phyloP scores from a whole-genome alignment of 2,329 filamentous ascomycete genomes.

The Colletotrichum sp. region DNA sequence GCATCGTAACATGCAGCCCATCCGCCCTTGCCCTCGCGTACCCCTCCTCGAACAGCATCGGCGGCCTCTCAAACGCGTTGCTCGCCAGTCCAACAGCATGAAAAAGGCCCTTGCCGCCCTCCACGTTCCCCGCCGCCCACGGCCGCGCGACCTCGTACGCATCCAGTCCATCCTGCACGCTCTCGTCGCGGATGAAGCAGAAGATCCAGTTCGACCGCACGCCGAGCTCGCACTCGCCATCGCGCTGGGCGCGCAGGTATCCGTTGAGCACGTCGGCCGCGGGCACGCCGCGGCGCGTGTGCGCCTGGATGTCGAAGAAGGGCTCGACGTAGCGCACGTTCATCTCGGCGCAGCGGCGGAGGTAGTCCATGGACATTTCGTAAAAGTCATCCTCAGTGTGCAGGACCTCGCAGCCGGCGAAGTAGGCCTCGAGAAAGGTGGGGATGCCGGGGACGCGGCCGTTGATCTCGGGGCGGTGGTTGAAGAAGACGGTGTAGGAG shows the following conservation, averaged over 20 bases:
- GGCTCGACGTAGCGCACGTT: constrained; percentile 78
- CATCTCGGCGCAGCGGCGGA: constrained; percentile 66
- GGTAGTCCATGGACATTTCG: constrained; percentile 74
- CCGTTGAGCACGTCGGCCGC: constrained; percentile 70
- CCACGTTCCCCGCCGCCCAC: constrained; percentile 33
- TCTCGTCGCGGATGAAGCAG: constrained; percentile 47
- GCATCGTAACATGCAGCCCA: constrained; percentile 50
- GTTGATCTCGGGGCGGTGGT: constrained; percentile 42
- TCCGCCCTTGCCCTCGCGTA: constrained; percentile 41
- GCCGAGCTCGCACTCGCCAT: constrained; percentile 29
- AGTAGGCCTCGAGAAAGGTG: constrained; percentile 77
- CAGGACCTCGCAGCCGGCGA: constrained; percentile 75
- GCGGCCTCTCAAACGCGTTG: constrained; percentile 51
- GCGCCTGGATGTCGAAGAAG: constrained; percentile 83
- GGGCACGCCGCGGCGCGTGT: constrained; percentile 65
- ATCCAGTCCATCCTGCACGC: constrained; percentile 39
- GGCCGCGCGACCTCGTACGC: constrained; percentile 42
- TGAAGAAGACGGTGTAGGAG: constrained; percentile 59
- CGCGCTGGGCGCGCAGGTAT: constrained; percentile 40
- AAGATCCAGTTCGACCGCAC: constrained; percentile 43
- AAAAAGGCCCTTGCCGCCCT: constrained; percentile 40
- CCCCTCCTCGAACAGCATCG: constrained; percentile 45
- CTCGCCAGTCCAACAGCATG: constrained; percentile 52
- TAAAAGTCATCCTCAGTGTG: constrained; percentile 72
- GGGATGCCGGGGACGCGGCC: constrained; percentile 32